phyloP scores from a whole-genome alignment of 306 rosid species.

The Hippophae tibetana region DNA sequence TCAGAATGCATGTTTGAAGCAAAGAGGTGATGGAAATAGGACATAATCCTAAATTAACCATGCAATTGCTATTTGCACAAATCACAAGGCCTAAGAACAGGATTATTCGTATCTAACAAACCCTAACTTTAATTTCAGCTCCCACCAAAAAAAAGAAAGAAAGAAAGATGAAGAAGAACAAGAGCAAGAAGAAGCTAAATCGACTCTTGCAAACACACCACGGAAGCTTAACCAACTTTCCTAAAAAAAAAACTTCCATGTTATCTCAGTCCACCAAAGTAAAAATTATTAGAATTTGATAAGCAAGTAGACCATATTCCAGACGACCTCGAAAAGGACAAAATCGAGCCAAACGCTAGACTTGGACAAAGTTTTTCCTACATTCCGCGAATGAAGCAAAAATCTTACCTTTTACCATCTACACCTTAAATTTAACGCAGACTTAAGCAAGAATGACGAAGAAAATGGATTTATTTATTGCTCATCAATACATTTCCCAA shows the following conservation, averaged over 20 bases:
- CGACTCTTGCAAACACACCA: too few relatives aligned
- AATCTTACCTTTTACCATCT: not conserved
- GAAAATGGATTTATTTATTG: not conserved
- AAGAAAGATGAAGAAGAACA: too few relatives aligned
- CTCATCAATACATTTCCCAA: slow-evolving; percentile 7
- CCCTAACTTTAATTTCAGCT: not conserved
- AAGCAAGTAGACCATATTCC: slow-evolving; percentile 11
- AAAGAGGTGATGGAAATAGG: not conserved
- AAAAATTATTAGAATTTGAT: slow-evolving; percentile 5
- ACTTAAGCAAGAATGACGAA: not conserved
- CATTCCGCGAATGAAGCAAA: too few relatives aligned
- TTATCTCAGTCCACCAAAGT: not conserved
- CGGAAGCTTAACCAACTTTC: not conserved
- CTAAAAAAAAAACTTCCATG: not conserved
- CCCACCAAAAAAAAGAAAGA: not conserved
- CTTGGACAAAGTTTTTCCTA: not conserved
- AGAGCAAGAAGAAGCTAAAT: too few relatives aligned
- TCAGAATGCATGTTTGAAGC: not conserved
- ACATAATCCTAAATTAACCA: not conserved
- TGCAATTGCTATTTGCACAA: not conserved
- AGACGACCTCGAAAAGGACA: slow-evolving; percentile 5
- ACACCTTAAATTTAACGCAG: slow-evolving; percentile 5
- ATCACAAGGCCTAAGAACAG: not conserved
- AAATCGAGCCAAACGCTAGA: slow-evolving; percentile 4
- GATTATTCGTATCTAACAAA: slow-evolving; percentile 1